Base-by-base conservation (phyloP, 768 basidiomycete genomes). In the Phanerochaete carnosa region DNA sequence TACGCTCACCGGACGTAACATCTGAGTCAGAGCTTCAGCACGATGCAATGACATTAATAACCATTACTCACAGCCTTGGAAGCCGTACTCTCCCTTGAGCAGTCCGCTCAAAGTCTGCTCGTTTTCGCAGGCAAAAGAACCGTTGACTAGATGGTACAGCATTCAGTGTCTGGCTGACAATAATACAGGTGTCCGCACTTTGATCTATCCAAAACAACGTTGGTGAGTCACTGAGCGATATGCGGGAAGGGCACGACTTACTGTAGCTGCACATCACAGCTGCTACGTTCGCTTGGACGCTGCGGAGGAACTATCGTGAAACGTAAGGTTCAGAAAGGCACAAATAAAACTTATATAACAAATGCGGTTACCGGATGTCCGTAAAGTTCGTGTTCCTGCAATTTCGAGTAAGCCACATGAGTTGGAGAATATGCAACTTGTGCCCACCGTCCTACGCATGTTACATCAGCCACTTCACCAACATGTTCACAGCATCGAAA, bases 71-170 rank as follows among this genome's bases (percentile, higher is more conserved):
- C 69, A 74, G 39, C 76, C 76, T 64, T 77, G 74, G 69, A 79
- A 80, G n/a, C 73, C 76, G 28, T 78, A 68, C 60, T 80, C 76
- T 16, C 51, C 62, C 70, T 80, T 79, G 58, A 78, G 63, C 2
- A 79, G 45, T 5, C 66, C 83, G 68, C 89, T 91, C 68, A 90
- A 68, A 29, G 85, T 77, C 61, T 84, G 83, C 67, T 84, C 79
- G 65, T 90, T 89, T 67, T 90, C 84, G 69, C 89, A 92, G 0
- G 90, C 85, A 61, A 83, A 90, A 0, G 86, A 86, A 33, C 83
- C 82, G 60, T 90, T 89, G 62, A 89, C 72, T 60, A 80, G 11
- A 23, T 52, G 30, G 8, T 2, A 23, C 19, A 13, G 29, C 6
- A 19, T 4, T 43, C 19, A 43, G 39, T 43, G 16, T 19, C 39